Evolutionary conservation across 257 asterid genomes (phyloP).

Genomic region (Haberlea rhodopensis): DNA sequence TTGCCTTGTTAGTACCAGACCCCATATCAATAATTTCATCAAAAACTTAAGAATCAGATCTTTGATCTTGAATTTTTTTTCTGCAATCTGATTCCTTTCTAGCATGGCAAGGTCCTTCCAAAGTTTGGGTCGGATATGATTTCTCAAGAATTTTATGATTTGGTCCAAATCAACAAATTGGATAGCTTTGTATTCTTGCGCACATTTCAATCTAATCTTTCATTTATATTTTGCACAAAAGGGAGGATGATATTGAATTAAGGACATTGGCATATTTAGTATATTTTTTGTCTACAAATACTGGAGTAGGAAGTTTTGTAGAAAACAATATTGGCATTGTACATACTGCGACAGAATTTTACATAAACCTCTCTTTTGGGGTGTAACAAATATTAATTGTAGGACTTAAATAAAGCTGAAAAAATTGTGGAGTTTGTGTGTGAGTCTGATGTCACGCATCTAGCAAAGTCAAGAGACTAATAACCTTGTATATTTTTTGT

Average conservation of each 20-base stretch:
- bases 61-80: background rate
- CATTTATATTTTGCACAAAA: background rate
- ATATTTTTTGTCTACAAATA: no score
- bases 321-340: background rate
- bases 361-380: background rate
- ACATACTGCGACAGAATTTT: background rate
- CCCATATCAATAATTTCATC: background rate
- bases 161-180: background rate
- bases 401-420: background rate
- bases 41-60: background rate
- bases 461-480: slow-evolving; percentile 19
- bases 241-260: background rate
- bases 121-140: background rate
- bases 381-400: background rate
- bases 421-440: background rate
- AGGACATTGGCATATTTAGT: no score
- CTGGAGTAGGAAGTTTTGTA: background rate
- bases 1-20: background rate
- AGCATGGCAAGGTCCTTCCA: background rate
- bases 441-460: slow-evolving; percentile 8
- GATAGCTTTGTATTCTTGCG: background rate
- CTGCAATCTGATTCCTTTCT: background rate
- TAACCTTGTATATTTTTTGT: slow-evolving; percentile 20
- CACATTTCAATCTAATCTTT: background rate
- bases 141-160: background rate